Conservation (phyloP, 2,329 filamentous ascomycete species). For the Fusarium succisae region DNA sequence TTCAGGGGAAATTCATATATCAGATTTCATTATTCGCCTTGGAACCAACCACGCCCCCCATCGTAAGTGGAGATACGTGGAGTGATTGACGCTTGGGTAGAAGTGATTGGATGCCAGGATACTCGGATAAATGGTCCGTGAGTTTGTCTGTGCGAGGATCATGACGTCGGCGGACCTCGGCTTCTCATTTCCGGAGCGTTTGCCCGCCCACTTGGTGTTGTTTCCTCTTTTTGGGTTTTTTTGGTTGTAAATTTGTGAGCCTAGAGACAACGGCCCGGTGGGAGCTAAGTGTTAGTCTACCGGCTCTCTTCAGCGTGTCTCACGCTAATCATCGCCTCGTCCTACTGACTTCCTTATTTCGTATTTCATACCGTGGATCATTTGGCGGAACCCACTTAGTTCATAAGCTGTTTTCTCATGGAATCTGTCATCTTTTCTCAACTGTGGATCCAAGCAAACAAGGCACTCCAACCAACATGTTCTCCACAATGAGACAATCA, state of each 20-base stretch:
- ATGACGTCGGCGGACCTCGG: not conserved
- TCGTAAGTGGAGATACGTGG: not conserved
- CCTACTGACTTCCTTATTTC: not conserved
- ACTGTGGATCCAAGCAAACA: not conserved
- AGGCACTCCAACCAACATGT: not conserved
- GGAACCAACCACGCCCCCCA: not conserved
- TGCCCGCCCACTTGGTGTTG: not conserved
- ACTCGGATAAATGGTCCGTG: not conserved
- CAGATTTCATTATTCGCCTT: not conserved
- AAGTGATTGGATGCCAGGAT: conserved; percentile 12
- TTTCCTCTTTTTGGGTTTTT: not conserved
- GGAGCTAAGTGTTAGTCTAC: not conserved
- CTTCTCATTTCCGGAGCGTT: not conserved
- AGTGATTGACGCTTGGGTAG: not conserved
- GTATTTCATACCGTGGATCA: not conserved
- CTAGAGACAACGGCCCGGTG: not conserved
- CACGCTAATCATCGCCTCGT: not conserved
- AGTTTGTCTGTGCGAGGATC: not conserved
- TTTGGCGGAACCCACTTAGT: not conserved
- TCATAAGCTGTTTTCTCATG: not conserved
- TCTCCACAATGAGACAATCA: not conserved
- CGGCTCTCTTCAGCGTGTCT: not conserved
- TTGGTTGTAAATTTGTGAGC: not conserved
- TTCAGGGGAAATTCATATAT: conserved; percentile 3
- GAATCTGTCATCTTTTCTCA: not conserved